Percentiles rank a stretch among this genome's conserved stretches.
phyloP scores from a whole-genome alignment of 129 eudicot genomes.

The Centaurea solstitialis region DNA sequence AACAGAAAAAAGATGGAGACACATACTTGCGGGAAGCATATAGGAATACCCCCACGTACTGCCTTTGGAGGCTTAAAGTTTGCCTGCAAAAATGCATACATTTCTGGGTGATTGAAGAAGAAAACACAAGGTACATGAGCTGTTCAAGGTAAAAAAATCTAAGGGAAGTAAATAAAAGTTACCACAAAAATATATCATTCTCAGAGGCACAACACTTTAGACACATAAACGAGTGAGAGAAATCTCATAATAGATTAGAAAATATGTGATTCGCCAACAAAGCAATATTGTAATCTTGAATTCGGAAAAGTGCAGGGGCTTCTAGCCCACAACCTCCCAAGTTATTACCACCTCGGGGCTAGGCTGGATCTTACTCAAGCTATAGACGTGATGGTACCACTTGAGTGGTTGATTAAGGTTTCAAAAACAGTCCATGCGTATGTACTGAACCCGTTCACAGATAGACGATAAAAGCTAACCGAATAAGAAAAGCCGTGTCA shows the following conservation, averaged over 20 bases:
- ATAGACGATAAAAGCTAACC: not conserved
- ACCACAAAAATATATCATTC: not conserved
- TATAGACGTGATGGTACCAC: not conserved
- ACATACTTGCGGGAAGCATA: slow-evolving; percentile 91
- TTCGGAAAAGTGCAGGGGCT: not conserved
- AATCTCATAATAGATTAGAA: not conserved
- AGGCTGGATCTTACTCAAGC: not conserved
- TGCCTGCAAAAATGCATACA: slow-evolving; percentile 47
- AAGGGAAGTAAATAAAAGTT: not conserved
- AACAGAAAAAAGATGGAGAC: slow-evolving; percentile 13
- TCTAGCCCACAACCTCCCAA: not conserved
- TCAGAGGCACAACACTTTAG: not conserved
- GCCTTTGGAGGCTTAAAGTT: slow-evolving; percentile 76
- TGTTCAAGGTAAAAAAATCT: not conserved
- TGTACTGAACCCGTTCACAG: not conserved
- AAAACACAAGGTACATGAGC: slow-evolving; percentile 3
- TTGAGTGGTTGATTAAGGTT: not conserved
- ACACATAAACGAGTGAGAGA: not conserved
- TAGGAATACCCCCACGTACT: slow-evolving; percentile 95
- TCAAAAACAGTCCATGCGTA: not conserved
- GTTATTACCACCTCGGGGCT: not conserved
- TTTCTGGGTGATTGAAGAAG: slow-evolving; percentile 17
- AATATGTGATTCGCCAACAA: not conserved
- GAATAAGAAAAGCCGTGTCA: not conserved
- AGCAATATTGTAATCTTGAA: not conserved